These are phyloP conservation scores for Vitis hybrid DNA, from an alignment of 177 flowering plant genomes.

Conservation along the genomic window DNA sequence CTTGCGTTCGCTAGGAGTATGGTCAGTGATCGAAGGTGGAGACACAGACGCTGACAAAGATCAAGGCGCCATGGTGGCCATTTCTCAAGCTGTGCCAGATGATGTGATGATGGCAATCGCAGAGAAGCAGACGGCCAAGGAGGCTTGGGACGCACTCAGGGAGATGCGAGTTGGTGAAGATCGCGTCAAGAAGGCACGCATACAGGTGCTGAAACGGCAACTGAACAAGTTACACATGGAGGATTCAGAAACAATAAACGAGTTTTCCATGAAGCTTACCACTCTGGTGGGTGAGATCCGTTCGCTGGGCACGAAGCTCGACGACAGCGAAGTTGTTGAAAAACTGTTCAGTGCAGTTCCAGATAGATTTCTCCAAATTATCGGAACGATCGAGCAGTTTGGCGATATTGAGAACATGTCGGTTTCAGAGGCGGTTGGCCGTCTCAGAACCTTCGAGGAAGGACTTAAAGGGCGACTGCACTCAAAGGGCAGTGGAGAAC, in stretches of 20 bases:
- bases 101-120: too few relatives aligned
- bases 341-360: background rate
- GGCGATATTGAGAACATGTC: background rate
- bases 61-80: too few relatives aligned
- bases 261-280: background rate
- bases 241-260: background rate
- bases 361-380: background rate
- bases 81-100: too few relatives aligned
- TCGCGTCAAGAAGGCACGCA: background rate
- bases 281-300: background rate
- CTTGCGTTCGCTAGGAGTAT: too few relatives aligned
- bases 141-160: too few relatives aligned
- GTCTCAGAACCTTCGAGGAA: conserved; percentile 3
- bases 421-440: background rate
- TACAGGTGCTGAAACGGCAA: background rate
- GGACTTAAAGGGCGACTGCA: background rate
- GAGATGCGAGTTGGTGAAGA: too few relatives aligned
- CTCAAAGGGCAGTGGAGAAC: background rate
- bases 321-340: conserved; percentile 1
- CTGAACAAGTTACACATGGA: background rate
- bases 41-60: too few relatives aligned
- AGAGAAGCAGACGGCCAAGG: too few relatives aligned
- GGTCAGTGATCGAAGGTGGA: too few relatives aligned
- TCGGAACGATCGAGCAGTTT: conserved; percentile 7
- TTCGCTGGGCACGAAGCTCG: background rate